phyloP scores from a whole-genome alignment of 805 yeast genomes.

The Lipomyces orientalis region DNA sequence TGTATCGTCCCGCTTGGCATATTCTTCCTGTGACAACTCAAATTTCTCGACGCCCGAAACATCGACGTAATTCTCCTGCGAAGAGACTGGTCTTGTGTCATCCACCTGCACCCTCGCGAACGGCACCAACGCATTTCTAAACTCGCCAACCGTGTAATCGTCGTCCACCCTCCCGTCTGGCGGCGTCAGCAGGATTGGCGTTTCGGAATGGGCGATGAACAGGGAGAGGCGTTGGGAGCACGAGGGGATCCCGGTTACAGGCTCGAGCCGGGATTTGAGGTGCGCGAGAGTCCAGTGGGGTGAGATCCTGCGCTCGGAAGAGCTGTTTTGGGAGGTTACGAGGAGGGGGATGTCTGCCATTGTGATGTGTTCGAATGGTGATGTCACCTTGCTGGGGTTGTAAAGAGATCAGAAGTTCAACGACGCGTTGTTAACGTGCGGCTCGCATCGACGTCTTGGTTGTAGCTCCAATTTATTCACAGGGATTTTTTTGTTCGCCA shows the following conservation, averaged over 20 bases:
- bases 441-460: background rate
- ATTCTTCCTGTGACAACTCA: conserved; percentile 63
- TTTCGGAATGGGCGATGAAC: conserved; percentile 26
- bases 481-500: too few species aligned
- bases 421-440: conserved; percentile 7
- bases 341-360: conserved; percentile 56
- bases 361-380: conserved; percentile 3
- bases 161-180: conserved; percentile 21
- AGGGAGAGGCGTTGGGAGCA: conserved; percentile 50
- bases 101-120: conserved; percentile 45
- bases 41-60: conserved; percentile 49
- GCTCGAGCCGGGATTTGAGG: conserved; percentile 63
- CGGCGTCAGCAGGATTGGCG: conserved; percentile 15
- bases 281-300: conserved; percentile 63
- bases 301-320: conserved; percentile 71
- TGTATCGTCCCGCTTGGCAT: conserved; percentile 63
- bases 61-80: conserved; percentile 44
- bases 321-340: conserved; percentile 67
- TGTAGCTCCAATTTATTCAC: too few species aligned
- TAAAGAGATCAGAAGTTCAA: background rate
- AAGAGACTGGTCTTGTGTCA: conserved; percentile 45
- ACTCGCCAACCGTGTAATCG: conserved; percentile 11
- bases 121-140: conserved; percentile 23
- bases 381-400: background rate
- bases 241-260: conserved; percentile 76